Evolutionary conservation across 108 stramenopile species (phyloP).

Genomic region (Cyclostephanos tholiformis): DNA sequence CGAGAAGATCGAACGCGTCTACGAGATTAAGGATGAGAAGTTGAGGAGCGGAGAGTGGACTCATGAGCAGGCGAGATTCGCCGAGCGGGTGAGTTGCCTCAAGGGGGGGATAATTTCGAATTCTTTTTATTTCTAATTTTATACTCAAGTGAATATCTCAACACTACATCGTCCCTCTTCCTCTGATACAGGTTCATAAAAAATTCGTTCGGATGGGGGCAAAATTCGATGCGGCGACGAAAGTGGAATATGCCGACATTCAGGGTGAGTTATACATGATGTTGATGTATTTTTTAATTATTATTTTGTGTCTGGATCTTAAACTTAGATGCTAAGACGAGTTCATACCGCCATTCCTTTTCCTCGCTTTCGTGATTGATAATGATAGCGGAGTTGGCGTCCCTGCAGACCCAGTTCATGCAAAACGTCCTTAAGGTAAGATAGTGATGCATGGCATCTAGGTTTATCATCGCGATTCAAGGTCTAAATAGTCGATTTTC

Average conservation of each 20-base stretch:
- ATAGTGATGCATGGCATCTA: no score
- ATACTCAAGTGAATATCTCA: no score
- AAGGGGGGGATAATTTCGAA: no score
- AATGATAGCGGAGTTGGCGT: slow-evolving; percentile 60
- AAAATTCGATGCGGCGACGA: slow-evolving; percentile 48
- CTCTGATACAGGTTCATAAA: slow-evolving; percentile 31
- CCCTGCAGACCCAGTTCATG: slow-evolving; percentile 32
- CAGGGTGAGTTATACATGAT: slow-evolving; percentile 31
- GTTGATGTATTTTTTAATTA: no score
- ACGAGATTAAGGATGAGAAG: slow-evolving; percentile 45
- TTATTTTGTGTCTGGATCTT: no score
- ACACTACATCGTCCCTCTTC: no score
- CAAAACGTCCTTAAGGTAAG: slow-evolving; percentile 59
- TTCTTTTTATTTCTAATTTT: no score
- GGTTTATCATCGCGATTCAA: no score
- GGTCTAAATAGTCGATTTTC: no score
- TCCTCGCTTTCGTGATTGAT: no score
- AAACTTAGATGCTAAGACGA: no score
- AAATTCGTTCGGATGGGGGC: slow-evolving; percentile 74
- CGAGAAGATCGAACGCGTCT: slow-evolving; percentile 54
- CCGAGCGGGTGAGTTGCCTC: slow-evolving; percentile 63
- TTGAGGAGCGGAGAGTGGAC: slow-evolving; percentile 44
- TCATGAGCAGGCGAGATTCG: slow-evolving; percentile 60
- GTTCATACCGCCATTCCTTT: no score
- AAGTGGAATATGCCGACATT: slow-evolving; percentile 67